phyloP scores from a whole-genome alignment of 2,329 filamentous ascomycete species.

The Huntiella moniliformis region DNA sequence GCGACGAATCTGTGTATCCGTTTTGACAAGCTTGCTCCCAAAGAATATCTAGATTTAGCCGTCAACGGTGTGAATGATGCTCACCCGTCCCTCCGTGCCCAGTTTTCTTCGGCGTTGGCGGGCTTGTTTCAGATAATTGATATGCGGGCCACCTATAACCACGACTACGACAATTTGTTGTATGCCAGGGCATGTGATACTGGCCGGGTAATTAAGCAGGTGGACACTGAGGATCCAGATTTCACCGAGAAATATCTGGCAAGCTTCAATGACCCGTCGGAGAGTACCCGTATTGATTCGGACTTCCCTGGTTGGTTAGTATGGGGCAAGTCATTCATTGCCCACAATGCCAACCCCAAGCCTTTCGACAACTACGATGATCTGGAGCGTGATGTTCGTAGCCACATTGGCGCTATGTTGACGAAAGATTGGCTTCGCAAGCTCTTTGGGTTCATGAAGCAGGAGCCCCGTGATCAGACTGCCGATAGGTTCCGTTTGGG shows the following conservation, averaged over 20 bases:
- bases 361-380: constrained; percentile 60
- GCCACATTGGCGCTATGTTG: constrained; percentile 62
- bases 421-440: constrained; percentile 71
- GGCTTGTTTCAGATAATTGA: constrained; percentile 69
- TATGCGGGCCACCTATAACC: constrained; percentile 65
- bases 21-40: constrained; percentile 73
- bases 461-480: constrained; percentile 69
- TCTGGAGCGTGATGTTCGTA: constrained; percentile 52
- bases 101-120: constrained; percentile 64
- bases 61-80: constrained; percentile 70
- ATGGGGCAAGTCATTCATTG: constrained; percentile 77
- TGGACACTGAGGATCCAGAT: constrained; percentile 52
- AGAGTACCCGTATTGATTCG: constrained; percentile 75
- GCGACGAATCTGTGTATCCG: constrained; percentile 77
- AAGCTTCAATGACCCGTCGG: constrained; percentile 52
- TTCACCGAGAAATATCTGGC: constrained; percentile 68
- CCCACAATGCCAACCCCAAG: constrained; percentile 51
- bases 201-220: constrained; percentile 56
- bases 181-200: constrained; percentile 30
- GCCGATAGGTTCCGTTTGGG: constrained; percentile 81
- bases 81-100: constrained; percentile 65
- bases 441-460: constrained; percentile 86
- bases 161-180: constrained; percentile 44
- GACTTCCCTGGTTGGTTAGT: constrained; percentile 94
- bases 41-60: constrained; percentile 67